Percentiles rank a stretch among this genome's conserved stretches.
These are phyloP conservation scores for Podila clonocystis DNA, from an alignment of 192 early-diverging fungal genomes.

Conservation along the genomic window DNA sequence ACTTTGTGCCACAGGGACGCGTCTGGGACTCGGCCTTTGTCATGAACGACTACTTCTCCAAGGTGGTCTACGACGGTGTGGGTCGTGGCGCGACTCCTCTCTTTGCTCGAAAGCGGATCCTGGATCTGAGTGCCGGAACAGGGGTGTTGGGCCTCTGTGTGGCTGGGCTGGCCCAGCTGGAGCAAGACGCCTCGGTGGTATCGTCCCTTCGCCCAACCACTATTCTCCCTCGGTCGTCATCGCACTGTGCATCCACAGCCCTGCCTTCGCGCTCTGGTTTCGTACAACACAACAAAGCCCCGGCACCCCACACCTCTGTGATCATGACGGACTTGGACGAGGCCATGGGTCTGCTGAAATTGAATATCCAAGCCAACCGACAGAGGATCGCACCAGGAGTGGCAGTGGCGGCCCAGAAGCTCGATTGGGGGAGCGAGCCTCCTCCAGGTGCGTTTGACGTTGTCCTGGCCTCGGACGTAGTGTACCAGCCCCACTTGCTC, in stretches of 20 bases:
- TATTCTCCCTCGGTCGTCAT: background rate
- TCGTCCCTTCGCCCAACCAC: too few relatives aligned
- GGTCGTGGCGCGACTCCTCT: constrained; percentile 7
- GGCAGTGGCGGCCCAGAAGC: constrained; percentile 2
- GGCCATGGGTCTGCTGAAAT: constrained; percentile 48
- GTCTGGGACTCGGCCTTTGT: constrained; percentile 63
- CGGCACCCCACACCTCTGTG: constrained; percentile 8
- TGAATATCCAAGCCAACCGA: constrained; percentile 48
- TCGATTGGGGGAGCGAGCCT: constrained; percentile 27
- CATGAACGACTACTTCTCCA: constrained; percentile 47
- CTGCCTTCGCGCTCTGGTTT: background rate
- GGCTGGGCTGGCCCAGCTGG: constrained; percentile 40
- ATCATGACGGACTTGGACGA: constrained; percentile 56
- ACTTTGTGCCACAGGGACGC: constrained; percentile 57
- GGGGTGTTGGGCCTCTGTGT: constrained; percentile 56
- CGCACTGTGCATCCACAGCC: background rate
- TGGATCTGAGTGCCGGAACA: constrained; percentile 63
- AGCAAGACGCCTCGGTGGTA: background rate
- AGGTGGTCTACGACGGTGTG: constrained; percentile 8
- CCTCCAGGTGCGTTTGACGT: constrained; percentile 31
- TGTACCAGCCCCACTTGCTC: constrained; percentile 54
- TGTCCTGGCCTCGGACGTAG: constrained; percentile 61
- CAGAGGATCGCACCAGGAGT: constrained; percentile 11
- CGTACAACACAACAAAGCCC: background rate
- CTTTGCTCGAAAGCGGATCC: constrained; percentile 43